Evolutionary conservation across 2,329 filamentous ascomycete species (phyloP).

Genomic region (Ascochyta pisi): DNA sequence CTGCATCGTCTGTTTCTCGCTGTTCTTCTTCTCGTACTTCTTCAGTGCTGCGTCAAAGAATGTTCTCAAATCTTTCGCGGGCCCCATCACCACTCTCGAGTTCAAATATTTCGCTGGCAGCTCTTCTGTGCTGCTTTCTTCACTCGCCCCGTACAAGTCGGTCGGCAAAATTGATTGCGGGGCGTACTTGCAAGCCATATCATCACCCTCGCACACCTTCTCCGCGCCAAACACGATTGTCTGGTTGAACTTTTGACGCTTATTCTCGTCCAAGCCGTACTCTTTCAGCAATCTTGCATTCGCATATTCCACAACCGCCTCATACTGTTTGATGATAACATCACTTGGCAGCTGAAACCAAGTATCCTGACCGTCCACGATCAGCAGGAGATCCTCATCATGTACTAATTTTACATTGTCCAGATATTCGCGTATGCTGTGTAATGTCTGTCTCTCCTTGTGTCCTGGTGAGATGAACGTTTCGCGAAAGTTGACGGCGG

Average conservation of each 20-base stretch:
- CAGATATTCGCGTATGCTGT: slow-evolving; percentile 57
- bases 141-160: slow-evolving; percentile 57
- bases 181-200: slow-evolving; percentile 60
- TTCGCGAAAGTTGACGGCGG: slow-evolving; percentile 57
- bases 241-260: slow-evolving; percentile 52
- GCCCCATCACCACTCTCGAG: slow-evolving; percentile 59
- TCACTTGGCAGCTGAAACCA: slow-evolving; percentile 71
- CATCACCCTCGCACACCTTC: slow-evolving; percentile 59
- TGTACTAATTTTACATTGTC: slow-evolving; percentile 56
- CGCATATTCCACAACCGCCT: slow-evolving; percentile 59
- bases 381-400: slow-evolving; percentile 67
- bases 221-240: slow-evolving; percentile 63
- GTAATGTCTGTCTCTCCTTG: slow-evolving; percentile 55
- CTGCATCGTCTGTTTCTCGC: slow-evolving; percentile 48
- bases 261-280: slow-evolving; percentile 52
- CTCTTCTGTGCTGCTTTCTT: slow-evolving; percentile 40
- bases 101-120: slow-evolving; percentile 54
- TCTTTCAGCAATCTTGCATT: slow-evolving; percentile 60
- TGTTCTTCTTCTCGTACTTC: slow-evolving; percentile 45
- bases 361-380: slow-evolving; percentile 69
- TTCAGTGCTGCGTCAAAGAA: slow-evolving; percentile 55
- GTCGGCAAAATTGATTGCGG: slow-evolving; percentile 60
- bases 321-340: slow-evolving; percentile 68
- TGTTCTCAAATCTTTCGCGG: slow-evolving; percentile 55
- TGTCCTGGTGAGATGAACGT: slow-evolving; percentile 29